Evolutionary conservation across 768 basidiomycete genomes (phyloP).

Genomic region (Cystobasidium ongulense): DNA sequence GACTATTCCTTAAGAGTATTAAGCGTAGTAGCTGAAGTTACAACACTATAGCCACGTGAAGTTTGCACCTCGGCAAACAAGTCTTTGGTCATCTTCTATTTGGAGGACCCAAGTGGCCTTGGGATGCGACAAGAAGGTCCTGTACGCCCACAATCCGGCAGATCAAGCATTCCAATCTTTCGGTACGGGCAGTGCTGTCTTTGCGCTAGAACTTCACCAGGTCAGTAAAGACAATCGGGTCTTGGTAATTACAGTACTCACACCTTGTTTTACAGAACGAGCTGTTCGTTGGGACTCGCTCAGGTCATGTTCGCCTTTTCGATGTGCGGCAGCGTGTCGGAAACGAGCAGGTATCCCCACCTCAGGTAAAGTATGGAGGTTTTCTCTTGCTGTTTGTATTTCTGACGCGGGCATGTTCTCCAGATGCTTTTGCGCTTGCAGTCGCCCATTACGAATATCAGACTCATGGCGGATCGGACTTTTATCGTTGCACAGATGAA

Average conservation of each 20-base stretch:
- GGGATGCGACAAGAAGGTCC: constrained; percentile 32
- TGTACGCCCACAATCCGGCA: not conserved
- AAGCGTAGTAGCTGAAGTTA: not conserved
- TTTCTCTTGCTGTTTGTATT: not conserved
- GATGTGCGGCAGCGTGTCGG: not conserved
- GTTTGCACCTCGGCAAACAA: constrained; percentile 23
- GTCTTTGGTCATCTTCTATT: constrained; percentile 26
- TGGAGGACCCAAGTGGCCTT: not conserved
- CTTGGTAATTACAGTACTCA: not conserved
- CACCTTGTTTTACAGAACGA: not conserved
- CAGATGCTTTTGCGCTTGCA: constrained; percentile 14
- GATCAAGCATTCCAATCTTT: not conserved
- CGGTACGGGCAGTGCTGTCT: constrained; percentile 23
- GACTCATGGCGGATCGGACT: not conserved
- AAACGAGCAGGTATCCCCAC: not conserved
- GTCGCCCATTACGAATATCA: constrained; percentile 6
- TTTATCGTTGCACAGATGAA: constrained; percentile 14
- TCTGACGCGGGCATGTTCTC: not conserved
- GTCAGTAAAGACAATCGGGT: not conserved
- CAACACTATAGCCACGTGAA: not conserved
- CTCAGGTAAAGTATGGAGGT: not conserved
- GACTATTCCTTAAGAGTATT: not conserved
- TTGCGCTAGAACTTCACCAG: constrained; percentile 6
- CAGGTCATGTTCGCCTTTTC: constrained; percentile 8
- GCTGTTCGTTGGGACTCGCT: constrained; percentile 17